Percentiles rank a stretch among this genome's conserved stretches.
phyloP scores from a whole-genome alignment of 352 stramenopile genomes.

The Pythium sukuiense region DNA sequence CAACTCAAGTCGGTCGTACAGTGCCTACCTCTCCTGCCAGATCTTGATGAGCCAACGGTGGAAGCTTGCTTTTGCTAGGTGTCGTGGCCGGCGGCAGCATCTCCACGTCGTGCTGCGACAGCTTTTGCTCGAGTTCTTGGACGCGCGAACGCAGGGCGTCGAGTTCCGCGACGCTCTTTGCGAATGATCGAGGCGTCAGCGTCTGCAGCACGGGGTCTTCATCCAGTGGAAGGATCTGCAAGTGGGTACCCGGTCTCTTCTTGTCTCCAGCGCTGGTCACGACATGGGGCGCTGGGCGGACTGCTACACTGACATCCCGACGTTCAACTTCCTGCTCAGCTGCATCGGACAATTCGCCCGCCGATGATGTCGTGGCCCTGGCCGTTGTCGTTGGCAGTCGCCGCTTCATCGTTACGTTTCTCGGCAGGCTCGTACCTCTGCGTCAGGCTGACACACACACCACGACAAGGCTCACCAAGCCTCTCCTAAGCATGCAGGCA shows the following conservation, averaged over 20 bases:
- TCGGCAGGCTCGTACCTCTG: neutral
- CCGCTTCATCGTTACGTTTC: conserved; percentile 16
- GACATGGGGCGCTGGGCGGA: conserved; percentile 15
- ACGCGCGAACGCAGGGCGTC: conserved; percentile 49
- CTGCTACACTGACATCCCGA: neutral
- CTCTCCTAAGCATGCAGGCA: neutral
- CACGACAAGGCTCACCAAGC: no score
- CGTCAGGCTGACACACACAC: neutral
- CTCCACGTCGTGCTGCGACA: conserved; percentile 54
- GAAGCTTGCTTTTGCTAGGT: conserved; percentile 43
- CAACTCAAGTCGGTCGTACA: no score
- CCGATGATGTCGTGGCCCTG: neutral
- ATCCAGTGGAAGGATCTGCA: conserved; percentile 53
- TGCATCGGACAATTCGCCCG: neutral
- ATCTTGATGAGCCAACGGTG: conserved; percentile 30
- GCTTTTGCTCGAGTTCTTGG: conserved; percentile 49
- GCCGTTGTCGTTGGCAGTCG: conserved; percentile 2
- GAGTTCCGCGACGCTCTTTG: conserved; percentile 55
- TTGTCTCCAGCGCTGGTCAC: conserved; percentile 16
- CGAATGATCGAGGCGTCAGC: conserved; percentile 56
- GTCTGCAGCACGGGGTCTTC: conserved; percentile 42
- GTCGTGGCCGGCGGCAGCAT: conserved; percentile 28
- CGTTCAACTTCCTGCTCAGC: neutral
- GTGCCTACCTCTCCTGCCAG: neutral
- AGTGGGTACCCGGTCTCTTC: conserved; percentile 16